Conservation (phyloP, 208 protist species). For the Trypanosoma theileri region DNA sequence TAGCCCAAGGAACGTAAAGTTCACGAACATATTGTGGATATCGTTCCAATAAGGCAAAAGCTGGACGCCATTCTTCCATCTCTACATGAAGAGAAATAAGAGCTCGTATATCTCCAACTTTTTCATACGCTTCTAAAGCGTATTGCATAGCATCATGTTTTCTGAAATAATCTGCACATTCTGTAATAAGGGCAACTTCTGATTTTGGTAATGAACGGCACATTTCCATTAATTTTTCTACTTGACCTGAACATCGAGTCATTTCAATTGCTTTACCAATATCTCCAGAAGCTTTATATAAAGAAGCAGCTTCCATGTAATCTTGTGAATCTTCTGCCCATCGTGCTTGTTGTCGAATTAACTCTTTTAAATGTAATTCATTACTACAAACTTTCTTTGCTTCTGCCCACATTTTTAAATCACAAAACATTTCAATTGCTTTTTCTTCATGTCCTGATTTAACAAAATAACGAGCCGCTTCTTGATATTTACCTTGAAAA, state of each 20-base stretch:
- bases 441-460: slow-evolving; percentile 70
- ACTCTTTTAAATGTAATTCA: slow-evolving; percentile 81
- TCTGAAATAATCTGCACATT: slow-evolving; percentile 87
- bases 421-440: slow-evolving; percentile 95
- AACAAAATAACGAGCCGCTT: slow-evolving; percentile 88
- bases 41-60: slow-evolving; percentile 86
- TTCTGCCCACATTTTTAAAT: slow-evolving; percentile 94
- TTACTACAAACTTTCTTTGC: slow-evolving; percentile 91
- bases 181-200: slow-evolving; percentile 78
- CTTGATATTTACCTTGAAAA: slow-evolving; percentile 93
- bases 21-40: slow-evolving; percentile 79
- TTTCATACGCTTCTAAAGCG: slow-evolving; percentile 91
- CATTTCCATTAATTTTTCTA: slow-evolving; percentile 88
- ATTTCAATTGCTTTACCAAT: slow-evolving; percentile 83
- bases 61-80: slow-evolving; percentile 87
- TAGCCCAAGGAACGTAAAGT: slow-evolving; percentile 96
- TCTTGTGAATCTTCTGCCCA: slow-evolving; percentile 93
- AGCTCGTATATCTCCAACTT: slow-evolving; percentile 83
- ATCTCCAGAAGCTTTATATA: slow-evolving; percentile 91
- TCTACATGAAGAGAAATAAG: slow-evolving; percentile 91
- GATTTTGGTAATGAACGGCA: slow-evolving; percentile 82
- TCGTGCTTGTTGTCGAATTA: slow-evolving; percentile 91
- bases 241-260: slow-evolving; percentile 80
- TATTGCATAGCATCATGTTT: slow-evolving; percentile 71
- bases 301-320: slow-evolving; percentile 79